These are phyloP conservation scores for Populus tomentosa DNA, from an alignment of 441 rosid species.

Conservation along the genomic window DNA sequence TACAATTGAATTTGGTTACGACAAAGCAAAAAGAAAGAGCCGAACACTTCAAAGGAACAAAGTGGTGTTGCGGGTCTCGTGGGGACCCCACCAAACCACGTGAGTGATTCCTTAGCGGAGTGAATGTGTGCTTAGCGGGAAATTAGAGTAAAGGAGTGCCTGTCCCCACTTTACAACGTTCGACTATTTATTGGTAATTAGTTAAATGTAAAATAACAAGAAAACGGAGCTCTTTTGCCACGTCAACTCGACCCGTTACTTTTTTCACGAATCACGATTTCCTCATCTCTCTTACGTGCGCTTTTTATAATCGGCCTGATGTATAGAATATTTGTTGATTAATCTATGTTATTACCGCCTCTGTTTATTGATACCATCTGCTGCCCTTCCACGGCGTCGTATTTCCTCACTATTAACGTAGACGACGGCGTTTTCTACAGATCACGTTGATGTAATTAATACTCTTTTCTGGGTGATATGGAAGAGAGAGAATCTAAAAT, in stretches of 20 bases:
- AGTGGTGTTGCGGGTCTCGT: not conserved
- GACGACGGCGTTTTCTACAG: no score
- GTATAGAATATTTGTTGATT: not conserved
- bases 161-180: slow-evolving; percentile 40
- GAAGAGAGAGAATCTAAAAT: not conserved
- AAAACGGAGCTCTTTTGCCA: slow-evolving; percentile 19
- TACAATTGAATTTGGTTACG: not conserved
- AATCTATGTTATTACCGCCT: not conserved
- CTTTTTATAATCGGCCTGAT: slow-evolving; percentile 14
- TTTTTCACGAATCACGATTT: not conserved
- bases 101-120: slow-evolving; percentile 7
- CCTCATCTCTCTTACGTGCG: slow-evolving; percentile 16
- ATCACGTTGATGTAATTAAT: not conserved
- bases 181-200: slow-evolving; percentile 12
- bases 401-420: no score
- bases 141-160: slow-evolving; percentile 3
- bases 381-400: no score
- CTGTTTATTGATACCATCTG: not conserved
- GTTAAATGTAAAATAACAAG: not conserved
- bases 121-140: slow-evolving; percentile 8
- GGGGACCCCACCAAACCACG: slow-evolving; percentile 25
- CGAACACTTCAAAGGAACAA: not conserved
- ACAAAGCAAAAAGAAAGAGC: not conserved
- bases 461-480: not conserved
- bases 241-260: slow-evolving; percentile 31